Evolutionary conservation across 441 rosid species (phyloP).

Genomic region (Dalechampia spathulata): DNA sequence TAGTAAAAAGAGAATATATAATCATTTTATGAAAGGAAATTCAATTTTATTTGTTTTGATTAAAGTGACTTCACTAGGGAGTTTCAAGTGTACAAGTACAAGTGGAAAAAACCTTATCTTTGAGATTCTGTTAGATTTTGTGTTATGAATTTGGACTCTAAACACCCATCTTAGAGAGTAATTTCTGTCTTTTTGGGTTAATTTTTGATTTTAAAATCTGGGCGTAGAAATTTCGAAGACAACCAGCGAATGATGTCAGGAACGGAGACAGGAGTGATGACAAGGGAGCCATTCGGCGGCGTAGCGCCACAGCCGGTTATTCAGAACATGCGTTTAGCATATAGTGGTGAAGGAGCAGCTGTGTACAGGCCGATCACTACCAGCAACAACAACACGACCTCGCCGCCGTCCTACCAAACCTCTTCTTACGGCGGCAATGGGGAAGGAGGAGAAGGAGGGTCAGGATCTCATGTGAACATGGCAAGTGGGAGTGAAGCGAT

Average conservation of each 20-base stretch:
- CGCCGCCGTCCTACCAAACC: constrained; percentile 48
- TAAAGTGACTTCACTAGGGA: neutral
- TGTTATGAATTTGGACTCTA: no score
- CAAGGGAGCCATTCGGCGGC: constrained; percentile 35
- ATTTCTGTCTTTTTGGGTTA: no score
- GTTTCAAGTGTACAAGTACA: neutral
- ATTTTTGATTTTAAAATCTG: no score
- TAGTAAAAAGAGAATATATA: neutral
- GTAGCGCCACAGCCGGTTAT: constrained; percentile 34
- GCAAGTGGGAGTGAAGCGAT: constrained; percentile 30
- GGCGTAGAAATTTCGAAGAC: constrained; percentile 18
- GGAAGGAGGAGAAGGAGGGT: constrained; percentile 13
- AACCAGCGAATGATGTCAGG: constrained; percentile 44
- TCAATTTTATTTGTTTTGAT: neutral
- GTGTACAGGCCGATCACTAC: constrained; percentile 46
- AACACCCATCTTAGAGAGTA: no score
- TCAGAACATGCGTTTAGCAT: constrained; percentile 63
- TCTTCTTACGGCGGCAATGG: neutral
- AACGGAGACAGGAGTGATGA: constrained; percentile 60
- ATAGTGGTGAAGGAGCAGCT: constrained; percentile 39
- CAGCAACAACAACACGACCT: constrained; percentile 8
- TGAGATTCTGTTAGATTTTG: neutral
- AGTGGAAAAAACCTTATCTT: constrained; percentile 2
- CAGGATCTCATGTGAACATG: constrained; percentile 32
- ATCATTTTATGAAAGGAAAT: no score